phyloP scores from a whole-genome alignment of 148 eudicot genomes.

The Rhododendron griersonianum region DNA sequence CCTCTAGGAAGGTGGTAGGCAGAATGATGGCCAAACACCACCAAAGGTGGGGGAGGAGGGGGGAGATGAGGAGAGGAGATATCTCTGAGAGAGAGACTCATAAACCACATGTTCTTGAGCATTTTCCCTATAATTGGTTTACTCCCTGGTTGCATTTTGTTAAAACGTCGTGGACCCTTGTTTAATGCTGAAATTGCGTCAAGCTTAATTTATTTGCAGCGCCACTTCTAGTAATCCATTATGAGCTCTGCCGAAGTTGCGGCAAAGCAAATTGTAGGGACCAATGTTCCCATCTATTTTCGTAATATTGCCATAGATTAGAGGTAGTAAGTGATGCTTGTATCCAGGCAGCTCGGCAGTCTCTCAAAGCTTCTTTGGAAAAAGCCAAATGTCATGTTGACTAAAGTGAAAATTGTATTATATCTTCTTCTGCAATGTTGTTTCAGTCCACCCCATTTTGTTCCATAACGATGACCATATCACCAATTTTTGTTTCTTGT shows the following conservation, averaged over 20 bases:
- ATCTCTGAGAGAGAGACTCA: neutral
- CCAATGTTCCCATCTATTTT: neutral
- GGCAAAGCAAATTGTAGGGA: neutral
- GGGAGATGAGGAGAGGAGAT: neutral
- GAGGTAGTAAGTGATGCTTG: neutral
- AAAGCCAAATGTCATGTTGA: neutral
- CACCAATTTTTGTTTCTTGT: neutral
- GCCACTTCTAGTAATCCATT: neutral
- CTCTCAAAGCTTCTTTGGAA: neutral
- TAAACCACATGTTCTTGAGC: too few species aligned
- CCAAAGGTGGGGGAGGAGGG: neutral
- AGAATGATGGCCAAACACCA: neutral
- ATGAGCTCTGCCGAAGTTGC: neutral
- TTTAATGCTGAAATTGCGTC: too few species aligned
- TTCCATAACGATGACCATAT: neutral
- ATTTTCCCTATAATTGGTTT: too few species aligned
- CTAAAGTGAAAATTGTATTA: neutral
- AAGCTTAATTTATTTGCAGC: too few species aligned
- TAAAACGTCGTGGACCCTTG: too few species aligned
- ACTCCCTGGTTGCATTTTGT: too few species aligned
- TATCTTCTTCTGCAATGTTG: neutral
- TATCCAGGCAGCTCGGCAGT: neutral
- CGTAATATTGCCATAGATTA: neutral
- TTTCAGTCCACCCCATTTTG: neutral
- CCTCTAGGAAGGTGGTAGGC: neutral